phyloP scores from a whole-genome alignment of 306 rosid genomes.

The Prinsepia uniflora region DNA sequence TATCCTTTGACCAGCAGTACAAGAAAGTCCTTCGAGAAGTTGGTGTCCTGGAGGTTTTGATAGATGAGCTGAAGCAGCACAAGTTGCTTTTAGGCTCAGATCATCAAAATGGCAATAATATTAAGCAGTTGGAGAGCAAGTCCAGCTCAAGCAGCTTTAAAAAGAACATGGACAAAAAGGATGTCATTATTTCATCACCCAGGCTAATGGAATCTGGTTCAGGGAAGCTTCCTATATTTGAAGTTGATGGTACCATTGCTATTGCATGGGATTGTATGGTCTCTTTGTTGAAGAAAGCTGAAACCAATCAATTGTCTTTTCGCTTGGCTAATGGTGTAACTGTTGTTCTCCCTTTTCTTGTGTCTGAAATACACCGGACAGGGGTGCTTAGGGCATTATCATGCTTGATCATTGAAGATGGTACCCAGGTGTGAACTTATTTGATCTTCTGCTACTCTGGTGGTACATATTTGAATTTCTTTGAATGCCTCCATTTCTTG shows the following conservation, averaged over 20 bases:
- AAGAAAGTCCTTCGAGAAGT: conserved; percentile 98
- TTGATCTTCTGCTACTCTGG: neutral
- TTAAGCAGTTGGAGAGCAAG: conserved; percentile 52
- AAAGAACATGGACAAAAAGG: conserved; percentile 70
- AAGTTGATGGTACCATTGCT: conserved; percentile 61
- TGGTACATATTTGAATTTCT: neutral
- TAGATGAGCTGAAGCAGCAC: conserved; percentile 91
- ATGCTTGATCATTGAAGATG: conserved; percentile 86
- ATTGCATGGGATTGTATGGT: conserved; percentile 98
- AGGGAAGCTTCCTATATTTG: conserved; percentile 87
- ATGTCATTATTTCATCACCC: conserved; percentile 82
- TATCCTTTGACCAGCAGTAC: conserved; percentile 97
- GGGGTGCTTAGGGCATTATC: conserved; percentile 91
- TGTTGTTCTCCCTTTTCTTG: conserved; percentile 76
- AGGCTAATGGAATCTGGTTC: conserved; percentile 72
- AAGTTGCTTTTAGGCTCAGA: conserved; percentile 64
- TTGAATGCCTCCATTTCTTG: neutral
- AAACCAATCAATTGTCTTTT: conserved; percentile 77
- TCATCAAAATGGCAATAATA: conserved; percentile 45
- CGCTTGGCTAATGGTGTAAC: conserved; percentile 81
- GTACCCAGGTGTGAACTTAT: conserved; percentile 60
- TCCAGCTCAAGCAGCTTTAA: conserved; percentile 64
- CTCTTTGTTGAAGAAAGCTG: conserved; percentile 87
- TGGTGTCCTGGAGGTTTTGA: conserved; percentile 92
- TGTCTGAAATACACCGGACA: conserved; percentile 72